A percentile compares a stretch with the other conserved stretches of the same genome.
phyloP scores from a whole-genome alignment of 2,329 filamentous ascomycete genomes.

The Diaporthe destruens region DNA sequence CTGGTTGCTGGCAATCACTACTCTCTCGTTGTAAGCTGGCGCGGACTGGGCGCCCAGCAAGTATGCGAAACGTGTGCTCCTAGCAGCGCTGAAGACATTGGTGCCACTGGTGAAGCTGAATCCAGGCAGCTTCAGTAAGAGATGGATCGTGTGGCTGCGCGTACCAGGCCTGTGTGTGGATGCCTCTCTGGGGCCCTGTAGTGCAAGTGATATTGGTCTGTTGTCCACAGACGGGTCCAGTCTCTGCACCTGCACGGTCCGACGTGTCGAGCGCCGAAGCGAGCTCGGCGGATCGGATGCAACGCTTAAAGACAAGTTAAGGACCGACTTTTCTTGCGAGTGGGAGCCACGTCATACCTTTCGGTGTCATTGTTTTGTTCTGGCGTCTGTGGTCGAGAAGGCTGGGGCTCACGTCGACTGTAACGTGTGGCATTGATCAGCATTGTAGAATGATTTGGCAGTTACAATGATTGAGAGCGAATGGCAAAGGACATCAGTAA shows the following conservation, averaged over 20 bases:
- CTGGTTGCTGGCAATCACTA: slow-evolving; percentile 30
- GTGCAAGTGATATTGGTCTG: neutral
- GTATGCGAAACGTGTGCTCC: neutral
- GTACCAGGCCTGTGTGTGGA: slow-evolving; percentile 7
- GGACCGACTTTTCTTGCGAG: too few relatives aligned
- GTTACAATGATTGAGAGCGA: neutral
- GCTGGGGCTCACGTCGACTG: neutral
- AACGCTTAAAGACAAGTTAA: neutral
- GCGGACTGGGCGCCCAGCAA: slow-evolving; percentile 32
- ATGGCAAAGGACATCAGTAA: too few relatives aligned
- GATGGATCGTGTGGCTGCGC: slow-evolving; percentile 21
- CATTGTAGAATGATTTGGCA: neutral
- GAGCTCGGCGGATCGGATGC: slow-evolving; percentile 6
- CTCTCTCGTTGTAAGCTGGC: neutral
- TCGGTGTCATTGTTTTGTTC: neutral
- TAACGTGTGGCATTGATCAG: neutral
- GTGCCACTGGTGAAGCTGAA: slow-evolving; percentile 21
- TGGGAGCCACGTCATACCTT: neutral
- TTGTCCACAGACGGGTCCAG: neutral
- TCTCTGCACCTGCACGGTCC: neutral
- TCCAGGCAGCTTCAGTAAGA: slow-evolving; percentile 36
- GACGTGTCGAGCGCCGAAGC: slow-evolving; percentile 13
- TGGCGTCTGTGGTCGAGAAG: slow-evolving; percentile 11
- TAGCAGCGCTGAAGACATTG: neutral
- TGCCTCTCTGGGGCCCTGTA: neutral